phyloP scores from a whole-genome alignment of 805 yeast genomes.

The Metschnikowia bowlesiae region DNA sequence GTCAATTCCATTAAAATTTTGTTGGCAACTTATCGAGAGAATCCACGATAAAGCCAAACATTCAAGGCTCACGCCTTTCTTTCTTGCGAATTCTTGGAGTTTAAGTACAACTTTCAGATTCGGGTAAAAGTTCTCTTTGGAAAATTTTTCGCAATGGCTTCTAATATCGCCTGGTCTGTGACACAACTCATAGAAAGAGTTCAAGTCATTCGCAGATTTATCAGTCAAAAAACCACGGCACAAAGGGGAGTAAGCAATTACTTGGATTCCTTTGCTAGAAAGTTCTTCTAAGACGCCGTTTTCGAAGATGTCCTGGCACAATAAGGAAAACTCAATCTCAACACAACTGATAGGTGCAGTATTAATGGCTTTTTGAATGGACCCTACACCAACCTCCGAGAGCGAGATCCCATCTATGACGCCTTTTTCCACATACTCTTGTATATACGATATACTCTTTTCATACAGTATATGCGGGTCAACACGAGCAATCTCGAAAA shows the following conservation, averaged over 20 bases:
- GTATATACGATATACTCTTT: slow-evolving; percentile 52
- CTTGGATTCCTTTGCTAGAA: slow-evolving; percentile 55
- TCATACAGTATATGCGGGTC: slow-evolving; percentile 55
- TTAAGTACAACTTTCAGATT: slow-evolving; percentile 49
- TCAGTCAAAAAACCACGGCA: slow-evolving; percentile 79
- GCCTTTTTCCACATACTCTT: slow-evolving; percentile 59
- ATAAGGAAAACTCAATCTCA: slow-evolving; percentile 76
- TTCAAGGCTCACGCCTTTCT: slow-evolving; percentile 56
- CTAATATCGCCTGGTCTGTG: slow-evolving; percentile 61
- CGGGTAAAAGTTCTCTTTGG: slow-evolving; percentile 49
- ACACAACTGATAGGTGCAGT: slow-evolving; percentile 60
- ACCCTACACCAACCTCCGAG: slow-evolving; percentile 63
- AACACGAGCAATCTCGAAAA: slow-evolving; percentile 70
- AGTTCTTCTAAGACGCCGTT: slow-evolving; percentile 64
- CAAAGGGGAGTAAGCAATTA: slow-evolving; percentile 80
- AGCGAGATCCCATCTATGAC: slow-evolving; percentile 66
- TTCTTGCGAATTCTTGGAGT: slow-evolving; percentile 48
- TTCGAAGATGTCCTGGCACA: slow-evolving; percentile 53
- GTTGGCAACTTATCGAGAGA: slow-evolving; percentile 63
- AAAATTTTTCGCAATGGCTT: slow-evolving; percentile 50
- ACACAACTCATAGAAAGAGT: slow-evolving; percentile 20
- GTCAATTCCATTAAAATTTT: slow-evolving; percentile 38
- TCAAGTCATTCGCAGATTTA: slow-evolving; percentile 34
- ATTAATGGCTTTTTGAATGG: slow-evolving; percentile 55
- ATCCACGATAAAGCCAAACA: slow-evolving; percentile 38